Evolutionary conservation across 2,329 filamentous ascomycete species (phyloP).

Genomic region (Aspergillus novofumigatus): DNA sequence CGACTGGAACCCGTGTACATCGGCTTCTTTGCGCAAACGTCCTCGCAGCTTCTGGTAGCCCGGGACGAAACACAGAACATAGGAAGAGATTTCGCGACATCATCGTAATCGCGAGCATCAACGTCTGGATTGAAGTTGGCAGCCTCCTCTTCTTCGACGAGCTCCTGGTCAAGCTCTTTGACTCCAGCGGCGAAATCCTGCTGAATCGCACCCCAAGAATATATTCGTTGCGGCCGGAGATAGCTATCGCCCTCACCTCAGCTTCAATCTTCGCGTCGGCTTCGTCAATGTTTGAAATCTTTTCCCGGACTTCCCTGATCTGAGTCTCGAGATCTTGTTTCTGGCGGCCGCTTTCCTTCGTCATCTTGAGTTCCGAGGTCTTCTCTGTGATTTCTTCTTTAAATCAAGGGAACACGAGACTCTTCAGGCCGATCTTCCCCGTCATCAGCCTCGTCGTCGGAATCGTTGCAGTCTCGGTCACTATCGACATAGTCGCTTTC

Average conservation of each 20-base stretch:
- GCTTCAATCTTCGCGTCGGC: conserved; percentile 11
- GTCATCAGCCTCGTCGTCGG: conserved; percentile 4
- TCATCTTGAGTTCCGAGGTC: neutral
- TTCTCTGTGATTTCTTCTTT: neutral
- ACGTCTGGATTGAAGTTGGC: conserved; percentile 49
- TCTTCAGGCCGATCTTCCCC: neutral
- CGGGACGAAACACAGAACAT: conserved; percentile 63
- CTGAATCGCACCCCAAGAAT: conserved; percentile 4
- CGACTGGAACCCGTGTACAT: conserved; percentile 50
- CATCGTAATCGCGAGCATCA: conserved; percentile 51
- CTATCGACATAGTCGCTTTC: neutral
- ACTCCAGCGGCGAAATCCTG: conserved; percentile 3
- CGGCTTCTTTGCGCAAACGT: conserved; percentile 50
- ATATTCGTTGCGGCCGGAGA: conserved; percentile 8
- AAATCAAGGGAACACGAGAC: conserved; percentile 9
- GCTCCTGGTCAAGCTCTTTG: conserved; percentile 1
- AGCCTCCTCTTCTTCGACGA: neutral
- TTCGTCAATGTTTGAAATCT: neutral
- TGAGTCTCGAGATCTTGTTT: neutral
- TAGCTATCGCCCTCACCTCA: conserved; percentile 26
- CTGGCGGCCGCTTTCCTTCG: neutral
- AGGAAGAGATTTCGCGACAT: conserved; percentile 52
- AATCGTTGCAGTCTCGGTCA: conserved; percentile 1
- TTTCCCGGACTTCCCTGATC: neutral
- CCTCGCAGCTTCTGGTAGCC: conserved; percentile 61